Conservation (phyloP, 1,284 basidiomycete species). For the Singerocomus inundabilis region DNA sequence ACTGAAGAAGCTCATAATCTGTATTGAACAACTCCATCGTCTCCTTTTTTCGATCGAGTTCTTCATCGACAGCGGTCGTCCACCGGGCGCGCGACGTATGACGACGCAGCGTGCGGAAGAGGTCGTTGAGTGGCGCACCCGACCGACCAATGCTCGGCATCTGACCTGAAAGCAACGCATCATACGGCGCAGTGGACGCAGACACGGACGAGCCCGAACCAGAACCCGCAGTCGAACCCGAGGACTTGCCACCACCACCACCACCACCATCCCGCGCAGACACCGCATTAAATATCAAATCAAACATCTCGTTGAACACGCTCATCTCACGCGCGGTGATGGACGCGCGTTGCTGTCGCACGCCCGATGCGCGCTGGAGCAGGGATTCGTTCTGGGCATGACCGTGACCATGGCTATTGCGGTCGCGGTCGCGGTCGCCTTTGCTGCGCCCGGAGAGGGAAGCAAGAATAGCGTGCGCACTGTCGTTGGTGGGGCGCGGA, state of each 20-base stretch:
- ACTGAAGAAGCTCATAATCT: constrained; percentile 73
- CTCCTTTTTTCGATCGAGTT: constrained; percentile 75
- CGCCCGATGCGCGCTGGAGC: constrained; percentile 14
- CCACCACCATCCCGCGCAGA: no score
- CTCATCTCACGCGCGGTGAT: constrained; percentile 67
- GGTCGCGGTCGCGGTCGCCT: no score
- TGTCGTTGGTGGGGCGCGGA: background rate
- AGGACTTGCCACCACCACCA: constrained; percentile 19
- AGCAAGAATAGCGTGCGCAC: background rate
- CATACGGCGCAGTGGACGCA: no score
- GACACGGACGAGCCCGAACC: constrained; percentile 1
- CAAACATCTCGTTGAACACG: constrained; percentile 71
- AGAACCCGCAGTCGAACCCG: constrained; percentile 1
- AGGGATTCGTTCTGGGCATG: background rate
- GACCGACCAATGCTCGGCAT: constrained; percentile 17
- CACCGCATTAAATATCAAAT: constrained; percentile 63
- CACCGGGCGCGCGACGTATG: constrained; percentile 49
- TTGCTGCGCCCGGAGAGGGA: background rate
- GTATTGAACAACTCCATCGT: constrained; percentile 68
- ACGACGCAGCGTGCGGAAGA: constrained; percentile 44
- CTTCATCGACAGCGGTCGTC: constrained; percentile 52
- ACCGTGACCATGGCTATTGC: no score
- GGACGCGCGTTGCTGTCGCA: constrained; percentile 44
- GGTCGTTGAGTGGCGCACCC: constrained; percentile 22
- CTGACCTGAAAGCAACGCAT: background rate